Evolutionary conservation across 441 rosid genomes (phyloP).

Genomic region (Gossypium davidsonii): DNA sequence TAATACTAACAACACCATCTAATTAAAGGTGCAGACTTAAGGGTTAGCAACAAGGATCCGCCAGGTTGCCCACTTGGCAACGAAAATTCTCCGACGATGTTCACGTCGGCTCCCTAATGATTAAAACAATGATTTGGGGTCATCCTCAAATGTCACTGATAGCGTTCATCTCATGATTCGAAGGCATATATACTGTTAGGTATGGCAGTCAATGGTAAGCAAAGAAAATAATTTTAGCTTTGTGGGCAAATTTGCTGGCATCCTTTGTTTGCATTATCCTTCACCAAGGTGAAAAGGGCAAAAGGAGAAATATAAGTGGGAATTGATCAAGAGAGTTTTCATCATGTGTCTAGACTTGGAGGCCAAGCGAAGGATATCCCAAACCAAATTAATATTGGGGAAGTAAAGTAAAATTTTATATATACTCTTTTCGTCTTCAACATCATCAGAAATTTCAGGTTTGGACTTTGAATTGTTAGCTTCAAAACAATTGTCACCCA

Average conservation of each 20-base stretch:
- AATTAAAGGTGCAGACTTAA: not conserved
- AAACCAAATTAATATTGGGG: not conserved
- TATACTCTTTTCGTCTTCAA: not conserved
- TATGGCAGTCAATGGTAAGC: not conserved
- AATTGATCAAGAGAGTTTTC: not conserved
- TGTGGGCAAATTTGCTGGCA: not conserved
- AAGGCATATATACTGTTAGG: not conserved
- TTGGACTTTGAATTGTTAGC: not conserved
- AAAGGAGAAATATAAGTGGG: not conserved
- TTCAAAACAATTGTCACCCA: conserved; percentile 6
- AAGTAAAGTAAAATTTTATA: not conserved
- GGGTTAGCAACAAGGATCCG: not conserved
- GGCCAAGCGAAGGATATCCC: not conserved
- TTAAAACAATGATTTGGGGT: not conserved
- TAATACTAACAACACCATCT: not conserved
- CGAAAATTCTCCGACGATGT: not conserved
- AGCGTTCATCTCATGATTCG: not conserved
- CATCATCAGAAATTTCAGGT: not conserved
- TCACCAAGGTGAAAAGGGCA: not conserved
- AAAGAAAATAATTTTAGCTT: not conserved
- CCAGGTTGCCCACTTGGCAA: not conserved
- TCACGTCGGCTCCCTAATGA: not conserved
- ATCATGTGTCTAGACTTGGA: not conserved
- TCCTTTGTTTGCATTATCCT: not conserved
- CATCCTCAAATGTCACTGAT: not conserved